Conservation (phyloP, 495 filamentous ascomycete genomes). For the Clavariopsis aquatica region DNA sequence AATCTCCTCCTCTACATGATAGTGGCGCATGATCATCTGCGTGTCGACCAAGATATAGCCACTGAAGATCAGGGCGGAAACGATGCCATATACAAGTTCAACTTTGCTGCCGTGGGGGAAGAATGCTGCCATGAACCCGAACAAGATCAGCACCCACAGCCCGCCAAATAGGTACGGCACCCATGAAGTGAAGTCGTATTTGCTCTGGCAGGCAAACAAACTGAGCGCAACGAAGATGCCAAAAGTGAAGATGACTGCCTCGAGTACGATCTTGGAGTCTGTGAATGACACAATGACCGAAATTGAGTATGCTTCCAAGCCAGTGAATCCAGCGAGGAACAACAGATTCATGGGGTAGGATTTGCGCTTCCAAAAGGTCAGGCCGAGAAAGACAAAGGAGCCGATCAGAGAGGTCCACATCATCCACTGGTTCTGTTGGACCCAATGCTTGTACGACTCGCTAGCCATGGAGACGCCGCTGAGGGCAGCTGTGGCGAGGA, state of each 20-base stretch:
- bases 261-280: slow-evolving; percentile 74
- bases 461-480: slow-evolving; percentile 84
- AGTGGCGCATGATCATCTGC: slow-evolving; percentile 89
- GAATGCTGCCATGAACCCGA: slow-evolving; percentile 87
- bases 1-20: slow-evolving; percentile 99
- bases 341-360: slow-evolving; percentile 93
- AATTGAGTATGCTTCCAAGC: slow-evolving; percentile 90
- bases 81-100: slow-evolving; percentile 80
- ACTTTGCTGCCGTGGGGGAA: slow-evolving; percentile 74
- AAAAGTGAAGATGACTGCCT: slow-evolving; percentile 86
- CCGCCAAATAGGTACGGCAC: slow-evolving; percentile 91
- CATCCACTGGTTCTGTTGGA: slow-evolving; percentile 78
- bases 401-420: slow-evolving; percentile 84
- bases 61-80: slow-evolving; percentile 83
- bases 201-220: slow-evolving; percentile 93
- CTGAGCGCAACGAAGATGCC: slow-evolving; percentile 93
- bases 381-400: slow-evolving; percentile 74
- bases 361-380: slow-evolving; percentile 98
- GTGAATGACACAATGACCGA: slow-evolving; percentile 89
- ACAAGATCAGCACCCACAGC: slow-evolving; percentile 86
- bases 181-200: slow-evolving; percentile 97
- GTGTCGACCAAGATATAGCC: slow-evolving; percentile 96
- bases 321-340: slow-evolving; percentile 89
- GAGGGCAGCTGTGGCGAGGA: slow-evolving; percentile 78
- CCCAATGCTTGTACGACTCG: slow-evolving; percentile 77